A percentile compares a stretch with the other conserved stretches of the same genome.
Evolutionary conservation across 345 rosid species (phyloP).

Genomic region (Passiflora organensis): DNA sequence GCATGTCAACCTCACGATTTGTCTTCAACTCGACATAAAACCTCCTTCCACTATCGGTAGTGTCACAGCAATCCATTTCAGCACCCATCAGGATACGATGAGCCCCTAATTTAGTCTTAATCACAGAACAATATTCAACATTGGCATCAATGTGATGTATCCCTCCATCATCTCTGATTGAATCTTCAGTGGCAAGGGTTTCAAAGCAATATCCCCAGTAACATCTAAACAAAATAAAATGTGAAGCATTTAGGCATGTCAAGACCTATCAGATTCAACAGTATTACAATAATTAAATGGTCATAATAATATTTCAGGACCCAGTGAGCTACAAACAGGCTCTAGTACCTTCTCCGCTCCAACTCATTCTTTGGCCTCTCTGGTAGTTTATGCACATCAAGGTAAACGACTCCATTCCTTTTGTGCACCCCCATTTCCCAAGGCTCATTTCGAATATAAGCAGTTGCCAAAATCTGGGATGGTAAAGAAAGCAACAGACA

Average conservation of each 20-base stretch:
- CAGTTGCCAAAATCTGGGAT: conserved; percentile 74
- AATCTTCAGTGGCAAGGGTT: conserved; percentile 89
- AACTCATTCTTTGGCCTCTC: conserved; percentile 78
- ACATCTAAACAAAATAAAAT: conserved; percentile 45
- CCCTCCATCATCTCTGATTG: conserved; percentile 73
- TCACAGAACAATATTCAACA: conserved; percentile 73
- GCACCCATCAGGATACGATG: conserved; percentile 96
- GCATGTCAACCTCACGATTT: conserved; percentile 69
- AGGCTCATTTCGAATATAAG: conserved; percentile 74
- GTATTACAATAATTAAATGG: not conserved
- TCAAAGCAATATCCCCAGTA: conserved; percentile 99
- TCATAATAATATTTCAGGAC: not conserved
- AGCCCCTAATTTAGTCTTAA: conserved; percentile 94
- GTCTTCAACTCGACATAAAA: conserved; percentile 94
- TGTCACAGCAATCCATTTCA: conserved; percentile 96
- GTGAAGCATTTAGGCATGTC: conserved; percentile 1
- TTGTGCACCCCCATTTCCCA: conserved; percentile 99
- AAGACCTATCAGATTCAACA: not conserved
- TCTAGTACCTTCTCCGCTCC: conserved; percentile 73
- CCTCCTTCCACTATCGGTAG: conserved; percentile 77
- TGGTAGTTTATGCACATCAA: conserved; percentile 90
- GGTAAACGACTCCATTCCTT: conserved; percentile 88
- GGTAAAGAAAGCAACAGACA: conserved; percentile 8
- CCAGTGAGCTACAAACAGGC: not conserved
- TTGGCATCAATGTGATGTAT: conserved; percentile 85